A percentile compares a stretch with the other conserved stretches of the same genome.
phyloP scores from a whole-genome alignment of 2,329 filamentous ascomycete species.

The Pseudogymnoascus sp. region DNA sequence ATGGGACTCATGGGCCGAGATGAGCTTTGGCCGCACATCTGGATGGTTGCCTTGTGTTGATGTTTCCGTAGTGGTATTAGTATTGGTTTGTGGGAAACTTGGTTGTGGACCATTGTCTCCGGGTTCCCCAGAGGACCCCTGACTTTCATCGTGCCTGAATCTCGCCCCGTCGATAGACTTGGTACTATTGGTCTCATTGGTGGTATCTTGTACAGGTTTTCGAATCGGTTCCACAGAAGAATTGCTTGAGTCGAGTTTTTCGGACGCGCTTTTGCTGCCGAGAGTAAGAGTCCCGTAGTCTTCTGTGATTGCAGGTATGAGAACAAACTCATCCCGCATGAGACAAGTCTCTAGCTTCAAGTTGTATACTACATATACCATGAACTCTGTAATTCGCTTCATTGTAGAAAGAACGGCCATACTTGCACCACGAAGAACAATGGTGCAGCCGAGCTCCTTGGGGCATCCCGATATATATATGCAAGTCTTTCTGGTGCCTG shows the following conservation, averaged over 20 bases:
- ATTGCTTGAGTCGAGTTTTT: conserved; percentile 15
- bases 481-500: conserved; percentile 80
- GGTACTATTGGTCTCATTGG: background rate
- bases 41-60: conserved; percentile 12
- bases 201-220: background rate
- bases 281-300: conserved; percentile 28
- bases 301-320: conserved; percentile 59
- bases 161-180: conserved; percentile 8
- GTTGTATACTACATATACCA: conserved; percentile 98
- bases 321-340: conserved; percentile 84
- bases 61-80: conserved; percentile 11
- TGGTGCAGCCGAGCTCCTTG: conserved; percentile 86
- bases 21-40: conserved; percentile 18
- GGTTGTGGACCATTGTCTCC: background rate
- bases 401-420: conserved; percentile 63
- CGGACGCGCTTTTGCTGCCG: background rate
- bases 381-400: conserved; percentile 93
- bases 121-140: background rate
- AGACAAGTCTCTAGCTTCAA: conserved; percentile 90
- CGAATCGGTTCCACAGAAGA: conserved; percentile 18
- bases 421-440: conserved; percentile 76
- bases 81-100: conserved; percentile 2
- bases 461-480: conserved; percentile 89
- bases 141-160: background rate
- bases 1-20: conserved; percentile 32